Conservation (phyloP, 2,329 filamentous ascomycete species). For the Aureobasidium pullulans region DNA sequence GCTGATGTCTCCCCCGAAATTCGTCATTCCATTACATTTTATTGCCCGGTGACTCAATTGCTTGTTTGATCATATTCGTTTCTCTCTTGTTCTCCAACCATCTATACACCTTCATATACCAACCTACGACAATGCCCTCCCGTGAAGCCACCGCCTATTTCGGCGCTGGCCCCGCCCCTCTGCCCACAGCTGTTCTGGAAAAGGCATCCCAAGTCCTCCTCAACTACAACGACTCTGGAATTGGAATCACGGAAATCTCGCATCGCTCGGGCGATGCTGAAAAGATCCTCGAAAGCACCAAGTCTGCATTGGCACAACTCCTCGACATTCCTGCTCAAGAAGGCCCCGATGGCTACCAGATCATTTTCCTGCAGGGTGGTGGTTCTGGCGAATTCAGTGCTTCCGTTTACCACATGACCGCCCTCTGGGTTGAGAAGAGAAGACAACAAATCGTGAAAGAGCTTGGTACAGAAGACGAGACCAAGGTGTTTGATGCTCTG, state of each 20-base stretch:
- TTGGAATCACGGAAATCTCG: constrained; percentile 83
- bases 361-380: constrained; percentile 81
- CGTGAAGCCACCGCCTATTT: constrained; percentile 77
- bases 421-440: constrained; percentile 70
- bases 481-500: constrained; percentile 53
- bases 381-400: constrained; percentile 82
- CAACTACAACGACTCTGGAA: constrained; percentile 72
- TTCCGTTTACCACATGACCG: constrained; percentile 74
- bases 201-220: constrained; percentile 68
- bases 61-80: background rate
- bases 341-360: constrained; percentile 71
- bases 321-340: constrained; percentile 75
- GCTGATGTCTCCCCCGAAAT: background rate
- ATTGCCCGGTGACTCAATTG: background rate
- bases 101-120: no score
- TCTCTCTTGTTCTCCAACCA: background rate
- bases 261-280: constrained; percentile 76
- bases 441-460: constrained; percentile 52
- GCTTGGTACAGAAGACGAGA: constrained; percentile 46
- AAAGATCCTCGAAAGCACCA: constrained; percentile 71
- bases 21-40: background rate
- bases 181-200: constrained; percentile 76
- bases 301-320: constrained; percentile 62
- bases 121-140: constrained; percentile 51
- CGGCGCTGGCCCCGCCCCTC: constrained; percentile 79